phyloP scores from a whole-genome alignment of 2,329 filamentous ascomycete species.

The Pyrenophora teres region DNA sequence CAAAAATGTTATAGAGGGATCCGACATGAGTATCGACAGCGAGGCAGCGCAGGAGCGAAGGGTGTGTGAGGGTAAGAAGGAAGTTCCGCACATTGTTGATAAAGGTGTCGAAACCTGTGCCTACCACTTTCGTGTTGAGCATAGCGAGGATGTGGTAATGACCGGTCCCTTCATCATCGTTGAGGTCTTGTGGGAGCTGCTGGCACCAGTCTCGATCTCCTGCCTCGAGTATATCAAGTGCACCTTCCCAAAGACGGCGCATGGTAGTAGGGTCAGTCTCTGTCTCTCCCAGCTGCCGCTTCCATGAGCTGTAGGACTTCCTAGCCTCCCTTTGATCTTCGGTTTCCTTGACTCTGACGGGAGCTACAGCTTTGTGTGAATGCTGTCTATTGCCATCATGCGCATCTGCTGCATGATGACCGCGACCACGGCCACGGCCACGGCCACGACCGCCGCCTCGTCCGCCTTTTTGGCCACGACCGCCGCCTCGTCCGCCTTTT shows the following conservation, averaged over 20 bases:
- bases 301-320: constrained; percentile 37
- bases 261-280: constrained; percentile 23
- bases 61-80: constrained; percentile 41
- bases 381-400: constrained; percentile 1
- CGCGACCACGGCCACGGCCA: background rate
- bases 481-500: too few relatives aligned
- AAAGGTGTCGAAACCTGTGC: constrained; percentile 4
- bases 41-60: constrained; percentile 40
- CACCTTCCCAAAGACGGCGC: constrained; percentile 35
- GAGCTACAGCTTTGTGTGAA: background rate
- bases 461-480: background rate
- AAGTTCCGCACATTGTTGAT: constrained; percentile 19
- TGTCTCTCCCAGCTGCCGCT: constrained; percentile 27
- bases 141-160: constrained; percentile 35
- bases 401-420: background rate
- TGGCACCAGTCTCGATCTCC: constrained; percentile 41
- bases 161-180: constrained; percentile 34
- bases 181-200: constrained; percentile 39
- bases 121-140: constrained; percentile 15
- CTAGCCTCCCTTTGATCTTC: constrained; percentile 29
- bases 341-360: constrained; percentile 17
- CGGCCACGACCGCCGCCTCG: background rate
- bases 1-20: constrained; percentile 43
- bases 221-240: constrained; percentile 32
- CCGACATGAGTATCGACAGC: constrained; percentile 44